Evolutionary conservation across 2,329 filamentous ascomycete species (phyloP).

Genomic region (Domatiomyces globalis): DNA sequence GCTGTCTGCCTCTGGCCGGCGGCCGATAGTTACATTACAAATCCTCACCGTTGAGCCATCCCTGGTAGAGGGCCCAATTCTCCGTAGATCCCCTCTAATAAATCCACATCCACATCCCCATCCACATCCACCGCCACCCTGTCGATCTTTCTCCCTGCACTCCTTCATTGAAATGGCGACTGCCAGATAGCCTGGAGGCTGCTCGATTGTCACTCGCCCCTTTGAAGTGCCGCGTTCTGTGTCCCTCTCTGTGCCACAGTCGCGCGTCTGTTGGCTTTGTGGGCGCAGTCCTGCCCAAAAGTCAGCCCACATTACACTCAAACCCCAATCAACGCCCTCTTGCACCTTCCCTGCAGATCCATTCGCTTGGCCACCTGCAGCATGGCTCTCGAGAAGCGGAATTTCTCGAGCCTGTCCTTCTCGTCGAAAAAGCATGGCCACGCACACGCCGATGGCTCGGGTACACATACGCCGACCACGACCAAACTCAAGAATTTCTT

Average conservation of each 20-base stretch:
- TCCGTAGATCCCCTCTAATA: neutral
- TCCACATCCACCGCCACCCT: neutral
- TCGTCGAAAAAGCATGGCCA: constrained; percentile 31
- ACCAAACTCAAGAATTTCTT: constrained; percentile 58
- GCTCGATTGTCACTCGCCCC: neutral
- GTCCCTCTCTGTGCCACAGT: neutral
- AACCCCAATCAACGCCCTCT: neutral
- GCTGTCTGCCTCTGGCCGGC: neutral
- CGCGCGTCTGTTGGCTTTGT: neutral
- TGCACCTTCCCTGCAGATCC: constrained; percentile 14
- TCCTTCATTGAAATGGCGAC: neutral
- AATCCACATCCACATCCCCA: neutral
- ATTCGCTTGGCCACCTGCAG: constrained; percentile 20
- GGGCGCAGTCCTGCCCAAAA: neutral
- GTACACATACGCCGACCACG: constrained; percentile 38
- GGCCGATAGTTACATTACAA: neutral
- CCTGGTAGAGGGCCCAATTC: neutral
- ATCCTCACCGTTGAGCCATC: neutral
- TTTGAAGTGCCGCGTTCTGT: neutral
- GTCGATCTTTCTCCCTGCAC: neutral
- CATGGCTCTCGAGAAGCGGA: constrained; percentile 34
- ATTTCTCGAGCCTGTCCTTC: constrained; percentile 33
- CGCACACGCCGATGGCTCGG: constrained; percentile 31
- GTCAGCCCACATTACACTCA: neutral
- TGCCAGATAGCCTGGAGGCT: neutral